A percentile compares a stretch with the other conserved stretches of the same genome.
Conservation (phyloP, 2,329 filamentous ascomycete genomes). For the Massarina eburnea region DNA sequence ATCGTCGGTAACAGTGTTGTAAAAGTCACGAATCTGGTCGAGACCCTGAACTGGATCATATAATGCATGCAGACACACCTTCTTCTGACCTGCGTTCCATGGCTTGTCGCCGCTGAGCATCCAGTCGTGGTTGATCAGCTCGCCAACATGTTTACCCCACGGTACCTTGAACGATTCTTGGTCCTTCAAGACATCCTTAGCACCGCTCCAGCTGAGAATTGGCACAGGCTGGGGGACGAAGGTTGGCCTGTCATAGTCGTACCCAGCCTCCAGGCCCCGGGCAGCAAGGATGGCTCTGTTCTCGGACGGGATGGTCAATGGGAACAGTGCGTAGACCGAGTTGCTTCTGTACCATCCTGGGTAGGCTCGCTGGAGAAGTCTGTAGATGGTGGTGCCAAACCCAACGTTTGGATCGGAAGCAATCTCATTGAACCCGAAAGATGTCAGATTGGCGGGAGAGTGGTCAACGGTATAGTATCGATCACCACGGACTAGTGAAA, state of each 20-base stretch:
- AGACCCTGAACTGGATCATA: not conserved
- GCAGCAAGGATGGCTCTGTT: not conserved
- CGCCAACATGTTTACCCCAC: not conserved
- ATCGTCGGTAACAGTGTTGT: not conserved
- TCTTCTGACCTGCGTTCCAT: not conserved
- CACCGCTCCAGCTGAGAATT: not conserved
- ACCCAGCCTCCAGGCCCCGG: not conserved
- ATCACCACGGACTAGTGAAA: slow-evolving; percentile 71
- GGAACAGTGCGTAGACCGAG: slow-evolving; percentile 60
- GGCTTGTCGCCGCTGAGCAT: not conserved
- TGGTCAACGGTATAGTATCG: slow-evolving; percentile 72
- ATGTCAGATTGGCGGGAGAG: slow-evolving; percentile 65
- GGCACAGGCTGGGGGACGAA: not conserved
- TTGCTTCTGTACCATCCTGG: slow-evolving; percentile 74
- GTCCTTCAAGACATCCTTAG: not conserved
- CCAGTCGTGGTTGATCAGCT: not conserved
- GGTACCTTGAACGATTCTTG: not conserved
- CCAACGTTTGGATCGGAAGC: slow-evolving; percentile 63
- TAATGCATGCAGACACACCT: not conserved
- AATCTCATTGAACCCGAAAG: slow-evolving; percentile 73
- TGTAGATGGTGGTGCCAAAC: slow-evolving; percentile 61
- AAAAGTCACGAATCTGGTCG: not conserved
- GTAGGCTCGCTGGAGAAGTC: slow-evolving; percentile 73
- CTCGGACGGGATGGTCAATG: not conserved
- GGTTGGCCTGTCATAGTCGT: not conserved